Conservation (phyloP, 108 stramenopile genomes). For the Cyclotella sp. region DNA sequence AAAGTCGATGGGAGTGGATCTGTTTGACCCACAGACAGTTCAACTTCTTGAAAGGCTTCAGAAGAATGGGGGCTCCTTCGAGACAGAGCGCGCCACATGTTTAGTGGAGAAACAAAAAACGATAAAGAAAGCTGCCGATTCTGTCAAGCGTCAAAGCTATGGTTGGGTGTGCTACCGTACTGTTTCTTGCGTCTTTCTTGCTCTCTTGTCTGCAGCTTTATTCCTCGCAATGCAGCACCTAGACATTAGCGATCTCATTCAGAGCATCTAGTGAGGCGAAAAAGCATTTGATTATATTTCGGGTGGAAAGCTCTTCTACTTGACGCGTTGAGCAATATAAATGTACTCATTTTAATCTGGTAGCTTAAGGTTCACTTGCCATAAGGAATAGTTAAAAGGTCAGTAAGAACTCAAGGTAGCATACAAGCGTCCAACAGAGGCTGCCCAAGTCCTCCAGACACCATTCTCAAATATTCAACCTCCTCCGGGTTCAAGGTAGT, state of each 20-base stretch:
- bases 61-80: not conserved
- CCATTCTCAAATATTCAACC: conserved; percentile 79
- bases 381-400: not conserved
- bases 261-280: too few relatives aligned
- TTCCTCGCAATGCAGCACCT: too few relatives aligned
- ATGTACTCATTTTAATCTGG: not conserved
- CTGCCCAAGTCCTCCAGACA: conserved; percentile 77
- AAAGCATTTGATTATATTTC: too few relatives aligned
- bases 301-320: not conserved
- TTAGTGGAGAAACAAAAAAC: not conserved
- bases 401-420: conserved; percentile 27
- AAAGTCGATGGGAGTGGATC: conserved; percentile 43
- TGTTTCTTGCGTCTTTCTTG: too few relatives aligned
- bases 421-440: conserved; percentile 73
- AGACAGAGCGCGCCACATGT: not conserved
- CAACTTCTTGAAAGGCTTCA: conserved; percentile 34
- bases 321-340: too few relatives aligned
- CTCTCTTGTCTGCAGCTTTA: too few relatives aligned
- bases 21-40: conserved; percentile 29
- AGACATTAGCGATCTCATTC: too few relatives aligned
- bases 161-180: too few relatives aligned
- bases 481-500: conserved; percentile 80
- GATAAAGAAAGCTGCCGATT: not conserved
- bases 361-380: not conserved
- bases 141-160: too few relatives aligned